Evolutionary conservation across 495 filamentous ascomycete species (phyloP).

Genomic region (Bacidia gigantensis): DNA sequence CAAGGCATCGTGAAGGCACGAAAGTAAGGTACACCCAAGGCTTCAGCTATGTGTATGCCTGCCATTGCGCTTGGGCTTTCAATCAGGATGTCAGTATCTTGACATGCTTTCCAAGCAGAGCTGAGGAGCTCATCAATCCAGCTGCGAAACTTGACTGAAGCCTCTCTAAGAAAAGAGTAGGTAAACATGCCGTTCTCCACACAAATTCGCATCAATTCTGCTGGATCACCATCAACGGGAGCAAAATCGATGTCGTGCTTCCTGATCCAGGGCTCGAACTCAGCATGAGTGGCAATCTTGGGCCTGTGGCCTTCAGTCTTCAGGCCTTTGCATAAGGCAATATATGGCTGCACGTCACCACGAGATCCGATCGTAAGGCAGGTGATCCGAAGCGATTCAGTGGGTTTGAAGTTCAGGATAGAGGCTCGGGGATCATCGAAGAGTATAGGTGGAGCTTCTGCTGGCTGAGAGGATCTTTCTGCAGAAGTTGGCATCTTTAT

Average conservation of each 20-base stretch:
- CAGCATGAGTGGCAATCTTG: slow-evolving; percentile 80
- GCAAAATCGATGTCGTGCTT: slow-evolving; percentile 87
- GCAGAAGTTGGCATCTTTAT: slow-evolving; percentile 40
- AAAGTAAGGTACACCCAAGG: slow-evolving; percentile 87
- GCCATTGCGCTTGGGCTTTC: slow-evolving; percentile 97
- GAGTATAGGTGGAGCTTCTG: slow-evolving; percentile 54
- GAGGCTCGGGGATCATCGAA: slow-evolving; percentile 90
- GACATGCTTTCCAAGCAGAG: slow-evolving; percentile 75
- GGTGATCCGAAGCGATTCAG: slow-evolving; percentile 68
- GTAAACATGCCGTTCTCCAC: slow-evolving; percentile 98
- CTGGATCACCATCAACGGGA: slow-evolving; percentile 79
- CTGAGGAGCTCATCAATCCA: slow-evolving; percentile 84
- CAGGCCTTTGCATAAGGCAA: slow-evolving; percentile 85
- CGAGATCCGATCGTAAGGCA: slow-evolving; percentile 93
- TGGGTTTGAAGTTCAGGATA: slow-evolving; percentile 88
- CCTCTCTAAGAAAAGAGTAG: slow-evolving; percentile 75
- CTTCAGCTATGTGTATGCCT: slow-evolving; percentile 97
- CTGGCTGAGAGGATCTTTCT: slow-evolving; percentile 28
- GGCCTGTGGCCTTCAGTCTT: slow-evolving; percentile 75
- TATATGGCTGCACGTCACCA: slow-evolving; percentile 95
- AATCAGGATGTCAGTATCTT: slow-evolving; percentile 80
- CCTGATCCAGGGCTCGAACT: slow-evolving; percentile 81
- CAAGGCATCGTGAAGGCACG: slow-evolving; percentile 98
- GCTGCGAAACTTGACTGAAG: slow-evolving; percentile 74
- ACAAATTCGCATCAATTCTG: slow-evolving; percentile 87